Evolutionary conservation across 345 rosid species (phyloP), one percentile per base, ranked within the genome.

Genomic region (Lepidium didymum): DNA sequence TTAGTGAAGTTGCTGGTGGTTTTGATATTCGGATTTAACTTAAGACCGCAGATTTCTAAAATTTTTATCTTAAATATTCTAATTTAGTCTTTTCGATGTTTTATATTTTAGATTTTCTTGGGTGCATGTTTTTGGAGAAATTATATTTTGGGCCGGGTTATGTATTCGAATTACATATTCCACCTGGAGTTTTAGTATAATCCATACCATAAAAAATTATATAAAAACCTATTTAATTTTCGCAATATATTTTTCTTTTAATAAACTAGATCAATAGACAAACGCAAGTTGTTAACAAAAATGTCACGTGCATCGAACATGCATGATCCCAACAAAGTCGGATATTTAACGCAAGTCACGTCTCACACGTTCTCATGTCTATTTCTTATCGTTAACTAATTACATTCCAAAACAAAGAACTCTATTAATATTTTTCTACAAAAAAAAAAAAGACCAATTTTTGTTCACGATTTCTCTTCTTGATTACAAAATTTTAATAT

Each of bases 281-380:
- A 31, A 25, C 8, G 10, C 43, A 37, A 63, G 42, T 64, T 56
- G 51, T 65, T 21, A 57, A 65, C 35, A 25, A 36, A 49, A 62
- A 31, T 40, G 41, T 8, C 47, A 71, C 41, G 46, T 63, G 69
- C 27, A 16, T 18, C 7, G 64, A 72, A 63, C 76, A 55, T 71
- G 69, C 57, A 45, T 11, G 46, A 42, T 21, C 55, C 43, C 55
- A 44, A 43, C 68, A 34, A 19, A 61, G 52, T 29, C 46, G 19
- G 56, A 62, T 52, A 31, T 8, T 13, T 49, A 35, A 62, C 13
- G 52, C 63, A 55, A 42, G 40, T 44, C 76, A 62, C 64, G 35
- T 72, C 76, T 63, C 35, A 23, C 75, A 72, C 69, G 75, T 63
- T 72, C 69, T 63, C 42, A 0, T 63, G 57, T 62, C 63, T 15